These are phyloP conservation scores for Tympanopsis confertula DNA, from an alignment of 2,329 filamentous ascomycete genomes.

Conservation along the genomic window DNA sequence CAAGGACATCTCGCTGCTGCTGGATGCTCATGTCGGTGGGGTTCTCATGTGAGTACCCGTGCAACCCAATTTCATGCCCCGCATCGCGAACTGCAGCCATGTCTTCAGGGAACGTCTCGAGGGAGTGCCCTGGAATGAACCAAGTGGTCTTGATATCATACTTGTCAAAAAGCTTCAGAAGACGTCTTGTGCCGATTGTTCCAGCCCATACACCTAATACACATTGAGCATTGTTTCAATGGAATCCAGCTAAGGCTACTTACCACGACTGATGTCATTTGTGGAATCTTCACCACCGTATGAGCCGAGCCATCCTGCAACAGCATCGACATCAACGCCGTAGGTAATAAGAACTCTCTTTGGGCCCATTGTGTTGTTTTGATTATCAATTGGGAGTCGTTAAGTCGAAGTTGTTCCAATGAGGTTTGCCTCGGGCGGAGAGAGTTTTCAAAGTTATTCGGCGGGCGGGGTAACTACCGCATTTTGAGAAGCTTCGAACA, in stretches of 20 bases:
- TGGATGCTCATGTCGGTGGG: constrained; percentile 61
- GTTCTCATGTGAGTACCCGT: constrained; percentile 68
- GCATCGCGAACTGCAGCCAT: constrained; percentile 38
- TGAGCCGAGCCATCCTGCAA: constrained; percentile 18
- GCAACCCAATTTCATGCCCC: constrained; percentile 45
- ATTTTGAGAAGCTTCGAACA: no score
- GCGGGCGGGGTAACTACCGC: constrained; percentile 11
- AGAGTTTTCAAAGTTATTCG: background rate
- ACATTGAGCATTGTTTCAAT: no score
- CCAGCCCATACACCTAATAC: constrained; percentile 37
- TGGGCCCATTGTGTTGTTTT: constrained; percentile 16
- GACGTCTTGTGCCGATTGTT: constrained; percentile 31
- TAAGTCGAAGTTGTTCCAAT: background rate
- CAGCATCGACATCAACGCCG: constrained; percentile 18
- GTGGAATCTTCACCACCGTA: constrained; percentile 18
- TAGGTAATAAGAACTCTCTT: constrained; percentile 18
- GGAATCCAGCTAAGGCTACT: no score
- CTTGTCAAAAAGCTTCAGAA: constrained; percentile 42
- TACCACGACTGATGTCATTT: constrained; percentile 17
- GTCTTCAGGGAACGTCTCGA: constrained; percentile 46
- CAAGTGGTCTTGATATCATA: constrained; percentile 45
- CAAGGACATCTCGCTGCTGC: constrained; percentile 64
- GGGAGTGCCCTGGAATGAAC: constrained; percentile 43
- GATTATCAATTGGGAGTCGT: background rate
- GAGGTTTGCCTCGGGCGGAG: background rate